phyloP scores from a whole-genome alignment of 2,329 filamentous ascomycete genomes.

The Verticillium klebahnii region DNA sequence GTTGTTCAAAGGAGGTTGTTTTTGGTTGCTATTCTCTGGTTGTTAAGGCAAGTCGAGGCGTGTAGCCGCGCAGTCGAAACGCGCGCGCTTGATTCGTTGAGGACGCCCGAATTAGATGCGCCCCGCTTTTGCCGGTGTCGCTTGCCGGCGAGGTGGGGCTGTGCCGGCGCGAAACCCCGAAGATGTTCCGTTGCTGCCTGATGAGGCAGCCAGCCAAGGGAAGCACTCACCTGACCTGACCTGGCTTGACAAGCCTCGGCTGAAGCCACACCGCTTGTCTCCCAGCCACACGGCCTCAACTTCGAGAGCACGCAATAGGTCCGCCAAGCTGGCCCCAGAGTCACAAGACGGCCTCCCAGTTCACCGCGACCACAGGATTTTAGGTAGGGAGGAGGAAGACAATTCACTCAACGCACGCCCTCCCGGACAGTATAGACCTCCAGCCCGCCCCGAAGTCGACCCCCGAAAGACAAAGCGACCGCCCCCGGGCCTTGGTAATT shows the following conservation, averaged over 20 bases:
- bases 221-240: neutral
- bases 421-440: neutral
- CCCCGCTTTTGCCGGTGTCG: neutral
- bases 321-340: neutral
- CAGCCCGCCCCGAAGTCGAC: neutral
- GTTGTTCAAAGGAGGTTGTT: neutral
- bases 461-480: neutral
- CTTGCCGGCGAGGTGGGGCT: neutral
- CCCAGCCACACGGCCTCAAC: neutral
- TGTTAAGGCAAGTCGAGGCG: too few relatives aligned
- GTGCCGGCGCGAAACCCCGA: neutral
- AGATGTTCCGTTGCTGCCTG: neutral
- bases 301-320: neutral
- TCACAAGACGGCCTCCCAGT: neutral
- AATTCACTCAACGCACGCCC: neutral
- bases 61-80: conserved; percentile 11
- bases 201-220: neutral
- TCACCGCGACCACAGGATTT: neutral
- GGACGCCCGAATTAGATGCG: neutral
- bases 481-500: neutral
- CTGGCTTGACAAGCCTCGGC: neutral
- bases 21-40: neutral
- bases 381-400: neutral
- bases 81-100: conserved; percentile 11
- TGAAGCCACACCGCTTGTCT: neutral